Percentiles rank a stretch among this genome's conserved stretches.
Evolutionary conservation across 2,329 filamentous ascomycete species (phyloP).

Genomic region (Myriosclerotinia duriaeana): DNA sequence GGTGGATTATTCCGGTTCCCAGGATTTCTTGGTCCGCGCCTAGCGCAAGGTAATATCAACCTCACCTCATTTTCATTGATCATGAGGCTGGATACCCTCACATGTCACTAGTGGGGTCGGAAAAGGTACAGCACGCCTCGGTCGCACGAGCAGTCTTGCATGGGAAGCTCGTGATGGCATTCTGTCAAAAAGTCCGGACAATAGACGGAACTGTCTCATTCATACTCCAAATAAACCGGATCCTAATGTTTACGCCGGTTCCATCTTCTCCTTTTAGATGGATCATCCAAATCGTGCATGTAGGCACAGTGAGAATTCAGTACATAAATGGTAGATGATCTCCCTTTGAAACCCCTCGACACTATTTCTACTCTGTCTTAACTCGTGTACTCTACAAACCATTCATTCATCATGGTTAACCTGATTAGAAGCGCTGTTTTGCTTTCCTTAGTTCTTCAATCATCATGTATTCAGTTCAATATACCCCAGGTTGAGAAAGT

Average conservation of each 20-base stretch:
- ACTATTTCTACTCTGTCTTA: background rate
- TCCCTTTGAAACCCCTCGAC: background rate
- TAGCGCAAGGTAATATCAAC: slow-evolving; percentile 18
- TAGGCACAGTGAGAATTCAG: background rate
- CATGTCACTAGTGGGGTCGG: slow-evolving; percentile 1
- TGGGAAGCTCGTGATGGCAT: slow-evolving; percentile 15
- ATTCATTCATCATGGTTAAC: slow-evolving; percentile 21
- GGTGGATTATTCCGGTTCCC: slow-evolving; percentile 18
- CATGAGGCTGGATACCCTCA: slow-evolving; percentile 21
- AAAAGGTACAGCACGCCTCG: background rate
- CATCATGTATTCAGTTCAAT: slow-evolving; percentile 22
- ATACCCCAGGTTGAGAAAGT: slow-evolving; percentile 21
- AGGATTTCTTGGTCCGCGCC: slow-evolving; percentile 6
- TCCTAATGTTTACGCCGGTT: background rate
- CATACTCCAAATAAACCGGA: background rate
- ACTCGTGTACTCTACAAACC: background rate
- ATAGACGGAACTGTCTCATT: background rate
- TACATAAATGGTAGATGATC: slow-evolving; percentile 2
- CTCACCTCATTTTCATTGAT: slow-evolving; percentile 16
- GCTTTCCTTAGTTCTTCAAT: slow-evolving; percentile 15
- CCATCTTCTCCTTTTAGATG: background rate
- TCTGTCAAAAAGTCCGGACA: background rate
- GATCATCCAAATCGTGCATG: background rate
- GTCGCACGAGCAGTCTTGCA: background rate
- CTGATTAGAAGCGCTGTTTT: slow-evolving; percentile 5